Evolutionary conservation across 495 filamentous ascomycete species (phyloP).

Genomic region (Immersiella caudata): DNA sequence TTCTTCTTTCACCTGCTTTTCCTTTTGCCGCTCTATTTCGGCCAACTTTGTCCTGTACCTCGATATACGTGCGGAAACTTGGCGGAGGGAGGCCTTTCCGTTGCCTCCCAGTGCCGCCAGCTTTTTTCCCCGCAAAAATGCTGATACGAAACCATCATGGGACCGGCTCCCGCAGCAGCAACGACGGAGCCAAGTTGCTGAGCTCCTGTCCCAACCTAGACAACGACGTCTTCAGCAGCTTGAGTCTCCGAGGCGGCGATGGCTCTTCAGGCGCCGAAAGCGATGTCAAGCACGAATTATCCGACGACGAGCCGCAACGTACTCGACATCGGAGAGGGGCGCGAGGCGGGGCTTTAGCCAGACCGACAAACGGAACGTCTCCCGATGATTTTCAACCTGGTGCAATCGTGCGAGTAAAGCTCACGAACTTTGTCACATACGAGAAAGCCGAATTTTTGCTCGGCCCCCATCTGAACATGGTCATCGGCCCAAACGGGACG

Average conservation of each 20-base stretch:
- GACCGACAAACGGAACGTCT: slow-evolving; percentile 13
- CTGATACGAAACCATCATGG: not conserved
- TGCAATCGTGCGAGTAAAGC: slow-evolving; percentile 83
- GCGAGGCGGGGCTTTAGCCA: slow-evolving; percentile 1
- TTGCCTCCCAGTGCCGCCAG: too few relatives aligned
- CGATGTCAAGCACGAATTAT: slow-evolving; percentile 13
- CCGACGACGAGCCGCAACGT: slow-evolving; percentile 18
- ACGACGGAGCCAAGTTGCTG: not conserved
- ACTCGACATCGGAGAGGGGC: slow-evolving; percentile 22
- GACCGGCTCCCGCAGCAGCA: not conserved
- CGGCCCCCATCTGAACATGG: slow-evolving; percentile 95
- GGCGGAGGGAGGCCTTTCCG: too few relatives aligned
- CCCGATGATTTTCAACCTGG: slow-evolving; percentile 66
- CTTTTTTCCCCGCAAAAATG: not conserved
- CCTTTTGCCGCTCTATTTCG: too few relatives aligned
- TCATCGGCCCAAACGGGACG: slow-evolving; percentile 97
- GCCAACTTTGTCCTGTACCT: too few relatives aligned
- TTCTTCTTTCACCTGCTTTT: not conserved
- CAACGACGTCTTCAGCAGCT: slow-evolving; percentile 16
- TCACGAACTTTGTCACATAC: slow-evolving; percentile 96
- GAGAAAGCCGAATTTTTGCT: slow-evolving; percentile 84
- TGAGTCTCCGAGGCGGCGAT: slow-evolving; percentile 26
- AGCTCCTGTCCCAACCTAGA: not conserved
- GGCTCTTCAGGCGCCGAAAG: slow-evolving; percentile 11
- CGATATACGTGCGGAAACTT: too few relatives aligned